phyloP scores from a whole-genome alignment of 352 stramenopile genomes.

The Thalassiosira livingstoniorum region DNA sequence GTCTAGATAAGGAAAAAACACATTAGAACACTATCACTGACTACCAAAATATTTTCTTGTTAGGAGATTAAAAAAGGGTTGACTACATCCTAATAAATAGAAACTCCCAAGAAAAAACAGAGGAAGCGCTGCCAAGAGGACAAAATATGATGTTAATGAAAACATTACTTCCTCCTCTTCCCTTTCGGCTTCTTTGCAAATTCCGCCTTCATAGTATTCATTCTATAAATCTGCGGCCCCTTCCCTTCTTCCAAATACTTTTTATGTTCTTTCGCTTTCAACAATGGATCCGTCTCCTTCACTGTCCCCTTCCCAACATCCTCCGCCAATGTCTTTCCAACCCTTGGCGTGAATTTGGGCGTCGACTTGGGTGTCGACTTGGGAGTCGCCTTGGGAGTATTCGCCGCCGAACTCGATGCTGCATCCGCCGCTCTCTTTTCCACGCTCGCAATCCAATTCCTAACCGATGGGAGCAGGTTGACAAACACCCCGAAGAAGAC shows the following conservation, averaged over 20 bases:
- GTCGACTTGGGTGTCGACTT: slow-evolving; percentile 16
- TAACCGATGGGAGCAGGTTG: slow-evolving; percentile 72
- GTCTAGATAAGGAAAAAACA: too few relatives aligned
- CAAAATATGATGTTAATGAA: too few relatives aligned
- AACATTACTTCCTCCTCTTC: not conserved
- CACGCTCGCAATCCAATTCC: slow-evolving; percentile 65
- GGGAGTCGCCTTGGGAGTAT: slow-evolving; percentile 39
- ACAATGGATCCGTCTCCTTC: slow-evolving; percentile 39
- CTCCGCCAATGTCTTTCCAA: slow-evolving; percentile 15
- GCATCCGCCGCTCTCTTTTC: slow-evolving; percentile 69
- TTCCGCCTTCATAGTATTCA: slow-evolving; percentile 59
- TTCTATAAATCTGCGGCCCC: slow-evolving; percentile 44
- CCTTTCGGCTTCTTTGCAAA: slow-evolving; percentile 25
- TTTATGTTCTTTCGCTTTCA: slow-evolving; percentile 32
- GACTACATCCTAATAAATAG: too few relatives aligned
- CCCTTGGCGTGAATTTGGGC: not conserved
- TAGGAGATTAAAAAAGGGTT: too few relatives aligned
- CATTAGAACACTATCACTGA: too few relatives aligned
- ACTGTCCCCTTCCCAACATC: too few relatives aligned
- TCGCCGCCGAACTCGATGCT: slow-evolving; percentile 32
- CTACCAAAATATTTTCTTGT: too few relatives aligned
- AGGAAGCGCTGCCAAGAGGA: too few relatives aligned
- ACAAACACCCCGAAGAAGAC: slow-evolving; percentile 73
- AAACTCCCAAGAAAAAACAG: too few relatives aligned
- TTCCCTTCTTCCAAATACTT: slow-evolving; percentile 48